phyloP scores from a whole-genome alignment of 2,329 filamentous ascomycete genomes.

The Talaromyces sp. region DNA sequence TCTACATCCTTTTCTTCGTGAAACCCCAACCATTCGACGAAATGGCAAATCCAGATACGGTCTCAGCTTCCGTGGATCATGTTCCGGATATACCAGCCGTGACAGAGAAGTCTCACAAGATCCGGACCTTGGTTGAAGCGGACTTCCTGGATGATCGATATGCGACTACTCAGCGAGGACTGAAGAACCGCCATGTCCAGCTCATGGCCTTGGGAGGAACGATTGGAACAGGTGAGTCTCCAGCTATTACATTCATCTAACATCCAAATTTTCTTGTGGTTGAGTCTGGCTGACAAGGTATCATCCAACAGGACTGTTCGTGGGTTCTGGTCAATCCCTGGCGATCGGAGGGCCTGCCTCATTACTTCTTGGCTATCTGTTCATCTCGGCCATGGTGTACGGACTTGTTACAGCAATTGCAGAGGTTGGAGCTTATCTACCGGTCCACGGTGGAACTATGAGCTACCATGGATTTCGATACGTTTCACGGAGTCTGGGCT shows the following conservation, averaged over 20 bases:
- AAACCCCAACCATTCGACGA: too few relatives aligned
- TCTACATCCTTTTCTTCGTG: too few relatives aligned
- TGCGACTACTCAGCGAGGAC: constrained; percentile 42
- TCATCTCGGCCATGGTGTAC: constrained; percentile 52
- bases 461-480: constrained; percentile 49
- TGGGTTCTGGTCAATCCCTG: constrained; percentile 57
- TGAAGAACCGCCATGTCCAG: constrained; percentile 48
- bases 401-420: constrained; percentile 52
- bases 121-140: constrained; percentile 35
- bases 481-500: constrained; percentile 45
- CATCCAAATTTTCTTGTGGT: not conserved
- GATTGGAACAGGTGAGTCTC: constrained; percentile 52
- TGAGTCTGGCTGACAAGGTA: not conserved
- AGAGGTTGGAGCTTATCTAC: constrained; percentile 47
- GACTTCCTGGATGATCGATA: constrained; percentile 47
- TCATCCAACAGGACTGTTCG: constrained; percentile 48
- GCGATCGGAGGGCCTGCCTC: constrained; percentile 56
- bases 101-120: constrained; percentile 16
- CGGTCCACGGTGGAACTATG: constrained; percentile 49
- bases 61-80: not conserved
- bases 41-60: too few relatives aligned
- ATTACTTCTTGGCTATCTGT: constrained; percentile 55
- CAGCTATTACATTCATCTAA: not conserved
- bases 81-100: too few relatives aligned
- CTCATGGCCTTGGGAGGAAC: constrained; percentile 41